Evolutionary conservation across 2,329 filamentous ascomycete genomes (phyloP), one percentile per base, ranked within the genome.

Genomic region (Colletotrichum sp.): DNA sequence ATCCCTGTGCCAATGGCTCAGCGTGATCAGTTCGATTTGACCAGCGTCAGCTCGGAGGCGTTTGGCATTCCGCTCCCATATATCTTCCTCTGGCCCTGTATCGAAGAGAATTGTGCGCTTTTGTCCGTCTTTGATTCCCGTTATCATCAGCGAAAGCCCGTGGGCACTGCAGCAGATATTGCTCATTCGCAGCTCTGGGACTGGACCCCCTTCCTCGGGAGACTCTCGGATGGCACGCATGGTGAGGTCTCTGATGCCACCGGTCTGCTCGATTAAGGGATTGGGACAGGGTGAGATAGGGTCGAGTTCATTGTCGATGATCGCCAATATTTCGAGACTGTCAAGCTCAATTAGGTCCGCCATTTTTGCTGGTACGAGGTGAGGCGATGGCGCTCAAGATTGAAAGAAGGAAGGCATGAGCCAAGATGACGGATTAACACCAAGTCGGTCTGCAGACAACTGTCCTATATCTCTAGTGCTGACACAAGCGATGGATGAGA

Each of bases 251-350:
- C 83, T 83, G 77, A 90, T 81, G 26, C 84, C 83, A 14, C 88
- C 86, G 0, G 81, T 77, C 30, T 88, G 81, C 28, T 85, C 81
- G 59, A 89, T 83, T 3, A 84, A 85, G 9, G 85, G 82, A 24
- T 86, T 84, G 1, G 86, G 82, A 21, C 85, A 83, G 3, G 86
- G 84, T 2, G 89, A 90, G 73, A 90, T 85, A 5, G 87, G 85
- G 77, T 91, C 89, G 56, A 90, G 82, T 75, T 91, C 89, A 82
- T 91, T 89, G 80, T 90, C 87, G 72, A 91, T 85, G 73, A 91
- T 86, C 36, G 90, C 84, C 7, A 84, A 80, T 28, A 89, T 86
- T 38, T 89, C 87, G 32, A 90, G 82, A 64, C 74, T 78, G 71
- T 82, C 79, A 32, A 82, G 78, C 56, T 82, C 81, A 28, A 56